Percentiles rank a stretch among this genome's conserved stretches.
Evolutionary conservation across 805 yeast species (phyloP).

Genomic region (Wickerhamiella sorbophila): DNA sequence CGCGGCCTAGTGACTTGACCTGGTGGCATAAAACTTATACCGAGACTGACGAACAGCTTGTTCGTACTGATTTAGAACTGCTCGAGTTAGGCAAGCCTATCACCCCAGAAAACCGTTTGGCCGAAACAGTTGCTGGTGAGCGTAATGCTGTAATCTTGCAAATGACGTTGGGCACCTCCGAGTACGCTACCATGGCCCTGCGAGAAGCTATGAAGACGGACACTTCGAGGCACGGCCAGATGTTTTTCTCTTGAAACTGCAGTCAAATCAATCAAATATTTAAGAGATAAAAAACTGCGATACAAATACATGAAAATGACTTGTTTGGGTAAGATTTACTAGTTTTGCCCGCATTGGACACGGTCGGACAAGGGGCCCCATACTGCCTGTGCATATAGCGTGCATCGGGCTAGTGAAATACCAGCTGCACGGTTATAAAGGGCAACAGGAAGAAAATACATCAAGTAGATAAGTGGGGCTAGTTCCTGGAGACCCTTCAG

Average conservation of each 20-base stretch:
- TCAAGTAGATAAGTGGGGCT: no score
- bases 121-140: slow-evolving; percentile 28
- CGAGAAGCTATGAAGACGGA: slow-evolving; percentile 65
- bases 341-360: no score
- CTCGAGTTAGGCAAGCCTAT: slow-evolving; percentile 16
- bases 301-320: no score
- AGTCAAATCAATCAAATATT: no score
- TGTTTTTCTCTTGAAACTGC: slow-evolving; percentile 11
- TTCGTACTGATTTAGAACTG: slow-evolving; percentile 63
- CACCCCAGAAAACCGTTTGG: slow-evolving; percentile 19
- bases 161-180: slow-evolving; percentile 67
- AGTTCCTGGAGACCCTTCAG: no score
- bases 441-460: no score
- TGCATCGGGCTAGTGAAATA: not conserved
- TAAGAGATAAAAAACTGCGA: no score
- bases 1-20: slow-evolving; percentile 49
- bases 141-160: slow-evolving; percentile 59
- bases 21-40: slow-evolving; percentile 49
- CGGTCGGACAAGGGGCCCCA: no score
- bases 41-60: slow-evolving; percentile 52
- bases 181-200: slow-evolving; percentile 95
- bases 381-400: no score
- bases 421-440: no score
- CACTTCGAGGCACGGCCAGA: slow-evolving; percentile 17
- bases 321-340: no score